Evolutionary conservation across 208 protist species (phyloP), one percentile per base, ranked within the genome.

Genomic region (Vickermania ingenoplastis): DNA sequence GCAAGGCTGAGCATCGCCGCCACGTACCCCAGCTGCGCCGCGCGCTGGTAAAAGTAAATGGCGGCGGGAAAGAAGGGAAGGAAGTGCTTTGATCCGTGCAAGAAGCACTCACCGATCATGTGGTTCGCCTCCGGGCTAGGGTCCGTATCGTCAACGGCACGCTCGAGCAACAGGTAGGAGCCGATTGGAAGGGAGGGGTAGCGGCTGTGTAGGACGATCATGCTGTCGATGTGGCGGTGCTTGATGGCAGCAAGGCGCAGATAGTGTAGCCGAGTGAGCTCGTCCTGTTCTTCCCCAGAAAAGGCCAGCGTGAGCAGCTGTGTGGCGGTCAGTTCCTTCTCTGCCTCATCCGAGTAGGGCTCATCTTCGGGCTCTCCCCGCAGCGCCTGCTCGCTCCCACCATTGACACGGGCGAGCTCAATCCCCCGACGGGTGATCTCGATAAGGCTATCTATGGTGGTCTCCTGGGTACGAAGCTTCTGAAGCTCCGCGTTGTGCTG

Each of bases 1-100:
- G 89, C 81, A 22, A 93, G 75, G 49, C 73, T 76, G 41, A 92
- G 72, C 89, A 95, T 93, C 17, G 83, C 79, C 59, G 81, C 76
- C n/a, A 88, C 80, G 64, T 73, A 78, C 21, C 89, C 89, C 22
- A 81, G 71, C 56, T 78, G 63, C 23, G 89, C 89, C 25, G 89
- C 89, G 31, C 86, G 89, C 71, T 95, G 83, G 72, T 90, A 93
- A 61, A 93, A 95, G 71, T 88, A 84, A 26, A 95, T 27, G 2
- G 89, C 86, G 22, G 83, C 85, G 5, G 86, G 84, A 69, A 95
- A 93, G 29, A 93, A 64, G 1, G 89, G 86, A 7, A 89, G 72
- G 57, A 95, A 93, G 73, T 89, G 70, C 41, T 81, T 75, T 3
- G 77, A 80, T 2, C 86, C 89, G n/a, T 75, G 59, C 69, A 93